Base-by-base conservation (phyloP, 169 alveolate species). In the Eimeria sp. region DNA sequence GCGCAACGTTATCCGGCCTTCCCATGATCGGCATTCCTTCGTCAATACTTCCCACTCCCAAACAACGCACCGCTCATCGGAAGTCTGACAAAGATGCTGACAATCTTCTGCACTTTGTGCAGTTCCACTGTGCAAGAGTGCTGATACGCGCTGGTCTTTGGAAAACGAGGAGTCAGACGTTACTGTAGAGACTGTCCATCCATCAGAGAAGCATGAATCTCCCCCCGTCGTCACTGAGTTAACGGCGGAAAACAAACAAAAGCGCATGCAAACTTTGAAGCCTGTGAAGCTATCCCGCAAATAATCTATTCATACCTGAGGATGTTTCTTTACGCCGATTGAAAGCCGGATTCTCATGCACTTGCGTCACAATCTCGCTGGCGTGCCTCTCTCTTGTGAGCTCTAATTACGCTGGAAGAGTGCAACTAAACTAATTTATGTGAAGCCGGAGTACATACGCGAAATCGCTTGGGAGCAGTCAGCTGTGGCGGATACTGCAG, bases 11-110 rank as follows among this genome's bases (percentile, higher is more conserved):
- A 87, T 37, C n/a, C 33, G 66, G 37, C 52, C 37, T 10, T 16
- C 66, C 82, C 83, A 87, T 6, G 20, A 46, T n/a, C 83, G 68
- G 82, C 93, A 87, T 0, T 87, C 66, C n/a, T 64, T 46, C 83
- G 58, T 33, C 18, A 43, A 52, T 30, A 87, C 82, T 20, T 60
- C 52, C 93, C 93, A 87, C 18, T 87, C 93, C 93, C 93, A 87
- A 71, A 64, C 56, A 8, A 30, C 46, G 49, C 93, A 87, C 10
- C 90, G 43, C 62, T 62, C 93, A 40, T 23, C 64, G n/a, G 78
- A 37, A 46, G 6, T 30, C 82, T 60, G 93, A 56, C 93, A 87
- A 64, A 62, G 93, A 16, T 33, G 62, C 83, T 87, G 93, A 52
- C 93, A 87, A 1, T 40, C 66, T 43, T 87, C 83, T 25, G 93